phyloP scores from a whole-genome alignment of 768 basidiomycete genomes.

The Goffeauzyma gilvescens region DNA sequence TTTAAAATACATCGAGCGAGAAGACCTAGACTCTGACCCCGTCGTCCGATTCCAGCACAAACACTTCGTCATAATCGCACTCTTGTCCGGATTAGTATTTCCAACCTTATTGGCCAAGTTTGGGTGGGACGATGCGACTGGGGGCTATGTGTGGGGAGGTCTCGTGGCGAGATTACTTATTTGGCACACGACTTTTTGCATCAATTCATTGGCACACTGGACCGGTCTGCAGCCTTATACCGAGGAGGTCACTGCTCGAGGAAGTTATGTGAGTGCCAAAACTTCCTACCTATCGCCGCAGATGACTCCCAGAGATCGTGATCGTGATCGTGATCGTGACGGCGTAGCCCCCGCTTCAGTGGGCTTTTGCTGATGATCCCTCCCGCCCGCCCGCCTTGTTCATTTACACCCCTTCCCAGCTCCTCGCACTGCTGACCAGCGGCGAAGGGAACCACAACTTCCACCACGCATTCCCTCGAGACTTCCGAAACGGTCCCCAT shows the following conservation, averaged over 20 bases:
- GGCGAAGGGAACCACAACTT: conserved; percentile 62
- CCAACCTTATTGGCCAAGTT: conserved; percentile 42
- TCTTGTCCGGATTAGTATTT: conserved; percentile 43
- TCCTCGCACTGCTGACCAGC: conserved; percentile 49
- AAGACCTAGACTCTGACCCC: conserved; percentile 50
- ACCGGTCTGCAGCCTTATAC: conserved; percentile 62
- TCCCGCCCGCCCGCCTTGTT: no score
- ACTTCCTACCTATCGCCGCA: no score
- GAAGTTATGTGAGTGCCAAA: conserved; percentile 51
- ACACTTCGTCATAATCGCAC: conserved; percentile 46
- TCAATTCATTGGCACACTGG: conserved; percentile 49
- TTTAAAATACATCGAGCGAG: conserved; percentile 46
- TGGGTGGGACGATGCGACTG: conserved; percentile 45
- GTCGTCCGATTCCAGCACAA: conserved; percentile 55
- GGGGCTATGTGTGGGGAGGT: conserved; percentile 54
- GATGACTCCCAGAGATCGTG: no score
- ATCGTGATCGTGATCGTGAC: no score
- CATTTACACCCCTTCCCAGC: conserved; percentile 29
- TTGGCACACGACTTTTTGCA: conserved; percentile 34
- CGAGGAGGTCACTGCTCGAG: conserved; percentile 58
- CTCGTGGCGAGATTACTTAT: conserved; percentile 46
- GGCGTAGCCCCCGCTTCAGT: no score
- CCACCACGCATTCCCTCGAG: conserved; percentile 53
- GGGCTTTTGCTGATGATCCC: no score
- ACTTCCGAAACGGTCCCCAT: conserved; percentile 45